A percentile compares a stretch with the other conserved stretches of the same genome.
These are phyloP conservation scores for Strigomonas oncopelti DNA, from an alignment of 208 protist species.

Conservation along the genomic window DNA sequence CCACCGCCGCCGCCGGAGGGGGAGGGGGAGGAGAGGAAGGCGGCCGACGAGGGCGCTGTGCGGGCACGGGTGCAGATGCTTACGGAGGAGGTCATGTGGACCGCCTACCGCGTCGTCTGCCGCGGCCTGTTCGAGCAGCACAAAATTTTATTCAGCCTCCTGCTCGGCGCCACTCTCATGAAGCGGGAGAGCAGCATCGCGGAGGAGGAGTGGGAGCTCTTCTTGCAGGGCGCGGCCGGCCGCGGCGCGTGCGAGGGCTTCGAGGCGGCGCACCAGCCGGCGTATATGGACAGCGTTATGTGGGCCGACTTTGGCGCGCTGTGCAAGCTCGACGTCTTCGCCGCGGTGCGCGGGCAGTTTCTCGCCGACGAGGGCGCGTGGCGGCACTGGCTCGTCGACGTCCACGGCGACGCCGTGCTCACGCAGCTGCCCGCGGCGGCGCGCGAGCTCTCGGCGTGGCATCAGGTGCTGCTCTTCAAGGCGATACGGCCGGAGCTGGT, in stretches of 20 bases:
- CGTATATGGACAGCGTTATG: constrained; percentile 85
- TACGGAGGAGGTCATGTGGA: constrained; percentile 70
- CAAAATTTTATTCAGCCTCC: constrained; percentile 93
- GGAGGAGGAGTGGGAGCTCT: constrained; percentile 82
- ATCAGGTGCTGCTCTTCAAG: constrained; percentile 83
- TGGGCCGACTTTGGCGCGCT: constrained; percentile 93
- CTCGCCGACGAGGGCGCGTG: constrained; percentile 54
- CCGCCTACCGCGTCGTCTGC: constrained; percentile 90
- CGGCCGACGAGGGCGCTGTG: constrained; percentile 31
- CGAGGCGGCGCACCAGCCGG: constrained; percentile 28
- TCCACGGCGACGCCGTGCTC: constrained; percentile 73
- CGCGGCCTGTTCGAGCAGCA: constrained; percentile 92
- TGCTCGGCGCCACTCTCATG: constrained; percentile 84
- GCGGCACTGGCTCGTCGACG: constrained; percentile 77
- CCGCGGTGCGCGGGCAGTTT: constrained; percentile 73
- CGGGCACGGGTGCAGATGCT: constrained; percentile 67
- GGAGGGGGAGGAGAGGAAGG: constrained; percentile 22
- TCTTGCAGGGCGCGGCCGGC: constrained; percentile 78
- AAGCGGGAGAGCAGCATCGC: constrained; percentile 43
- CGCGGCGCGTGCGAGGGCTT: constrained; percentile 18
- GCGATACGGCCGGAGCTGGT: constrained; percentile 82
- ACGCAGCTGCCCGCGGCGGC: constrained; percentile 30
- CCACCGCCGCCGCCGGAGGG: not conserved
- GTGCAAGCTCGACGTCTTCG: constrained; percentile 74
- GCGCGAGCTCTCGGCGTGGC: constrained; percentile 60